Percentiles rank a stretch among this genome's conserved stretches.
These are phyloP conservation scores for Phlyctochytrium arcticum DNA, from an alignment of 192 early-diverging fungal genomes.

Conservation along the genomic window DNA sequence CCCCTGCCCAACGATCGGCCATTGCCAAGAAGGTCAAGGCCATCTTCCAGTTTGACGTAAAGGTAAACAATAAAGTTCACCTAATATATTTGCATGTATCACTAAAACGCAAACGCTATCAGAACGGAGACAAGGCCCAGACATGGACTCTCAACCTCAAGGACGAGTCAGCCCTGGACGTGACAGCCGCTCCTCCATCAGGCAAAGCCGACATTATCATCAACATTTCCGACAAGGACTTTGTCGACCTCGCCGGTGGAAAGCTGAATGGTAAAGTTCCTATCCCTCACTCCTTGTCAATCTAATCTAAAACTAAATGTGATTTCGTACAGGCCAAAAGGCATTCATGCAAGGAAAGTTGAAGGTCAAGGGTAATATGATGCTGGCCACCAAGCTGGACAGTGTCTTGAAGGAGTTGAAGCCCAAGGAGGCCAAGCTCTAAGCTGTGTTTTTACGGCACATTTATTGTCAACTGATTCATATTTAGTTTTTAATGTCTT, in stretches of 20 bases:
- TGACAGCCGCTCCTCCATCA: constrained; percentile 18
- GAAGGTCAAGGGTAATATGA: constrained; percentile 50
- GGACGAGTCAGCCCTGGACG: constrained; percentile 20
- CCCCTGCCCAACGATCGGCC: constrained; percentile 51
- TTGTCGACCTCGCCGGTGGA: constrained; percentile 41
- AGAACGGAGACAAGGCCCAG: constrained; percentile 35
- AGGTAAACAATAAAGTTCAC: constrained; percentile 9
- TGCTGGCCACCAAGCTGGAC: constrained; percentile 49
- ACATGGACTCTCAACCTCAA: constrained; percentile 46
- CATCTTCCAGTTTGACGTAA: constrained; percentile 38
- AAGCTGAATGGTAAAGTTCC: constrained; percentile 42
- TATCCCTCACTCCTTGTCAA: no score
- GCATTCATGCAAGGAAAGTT: constrained; percentile 47
- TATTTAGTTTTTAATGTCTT: no score
- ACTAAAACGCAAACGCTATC: not conserved
- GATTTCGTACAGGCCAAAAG: constrained; percentile 24
- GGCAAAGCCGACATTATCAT: constrained; percentile 43
- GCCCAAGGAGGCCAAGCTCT: no score
- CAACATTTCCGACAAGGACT: constrained; percentile 36
- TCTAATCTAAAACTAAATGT: no score
- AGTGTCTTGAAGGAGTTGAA: no score
- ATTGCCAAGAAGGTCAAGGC: constrained; percentile 69
- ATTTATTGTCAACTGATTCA: no score
- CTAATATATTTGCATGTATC: no score
- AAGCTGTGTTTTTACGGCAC: no score